phyloP scores from a whole-genome alignment of 305 asterid genomes.

The Fraxinus velutina region DNA sequence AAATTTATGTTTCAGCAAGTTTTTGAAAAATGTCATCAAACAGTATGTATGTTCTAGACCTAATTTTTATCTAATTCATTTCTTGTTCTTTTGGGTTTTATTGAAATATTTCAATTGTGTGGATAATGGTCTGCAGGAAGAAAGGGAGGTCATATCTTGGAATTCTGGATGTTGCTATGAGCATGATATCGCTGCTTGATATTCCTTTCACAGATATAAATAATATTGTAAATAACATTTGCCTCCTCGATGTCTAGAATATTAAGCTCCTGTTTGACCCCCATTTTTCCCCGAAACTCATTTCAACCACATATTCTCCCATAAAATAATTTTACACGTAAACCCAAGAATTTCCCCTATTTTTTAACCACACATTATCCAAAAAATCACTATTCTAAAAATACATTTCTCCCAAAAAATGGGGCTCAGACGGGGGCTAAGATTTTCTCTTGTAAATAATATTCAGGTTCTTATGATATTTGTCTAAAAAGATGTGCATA shows the following conservation, averaged over 20 bases:
- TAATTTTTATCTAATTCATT: conserved; percentile 10
- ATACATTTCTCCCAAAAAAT: not conserved
- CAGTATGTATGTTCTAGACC: conserved; percentile 10
- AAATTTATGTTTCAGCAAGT: not conserved
- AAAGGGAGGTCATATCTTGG: conserved; percentile 84
- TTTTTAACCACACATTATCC: not conserved
- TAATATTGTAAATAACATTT: conserved; percentile 52
- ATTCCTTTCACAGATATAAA: conserved; percentile 79
- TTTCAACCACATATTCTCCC: not conserved
- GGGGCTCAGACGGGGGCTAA: not conserved
- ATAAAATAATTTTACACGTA: not conserved
- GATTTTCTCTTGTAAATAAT: conserved; percentile 17
- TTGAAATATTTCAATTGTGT: conserved; percentile 16
- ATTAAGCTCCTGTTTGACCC: not conserved
- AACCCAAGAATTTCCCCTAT: not conserved
- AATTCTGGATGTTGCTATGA: conserved; percentile 55
- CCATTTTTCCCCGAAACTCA: not conserved
- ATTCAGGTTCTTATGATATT: not conserved
- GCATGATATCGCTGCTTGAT: conserved; percentile 53
- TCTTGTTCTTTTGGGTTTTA: conserved; percentile 5
- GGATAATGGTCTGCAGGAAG: conserved; percentile 53
- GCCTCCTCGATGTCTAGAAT: not conserved
- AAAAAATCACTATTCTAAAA: not conserved
- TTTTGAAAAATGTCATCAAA: not conserved
- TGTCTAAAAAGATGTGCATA: conserved; percentile 11